phyloP scores from a whole-genome alignment of 1,284 basidiomycete genomes.

The Volvariella volvacea region DNA sequence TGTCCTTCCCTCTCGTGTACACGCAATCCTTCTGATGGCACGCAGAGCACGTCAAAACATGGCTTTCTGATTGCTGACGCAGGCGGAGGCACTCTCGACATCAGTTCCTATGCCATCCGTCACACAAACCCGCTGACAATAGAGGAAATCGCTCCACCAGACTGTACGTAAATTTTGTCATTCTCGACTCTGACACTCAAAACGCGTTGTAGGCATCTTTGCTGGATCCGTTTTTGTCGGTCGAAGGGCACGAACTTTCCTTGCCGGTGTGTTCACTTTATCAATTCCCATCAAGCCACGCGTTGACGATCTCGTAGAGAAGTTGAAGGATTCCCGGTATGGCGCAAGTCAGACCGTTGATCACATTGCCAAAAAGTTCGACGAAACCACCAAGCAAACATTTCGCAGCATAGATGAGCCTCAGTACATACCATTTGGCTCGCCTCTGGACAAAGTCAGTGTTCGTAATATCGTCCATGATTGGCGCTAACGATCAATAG shows the following conservation, averaged over 20 bases:
- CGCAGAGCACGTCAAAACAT: slow-evolving; percentile 58
- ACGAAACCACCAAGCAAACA: slow-evolving; percentile 73
- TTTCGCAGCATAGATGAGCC: slow-evolving; percentile 61
- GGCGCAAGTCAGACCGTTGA: slow-evolving; percentile 62
- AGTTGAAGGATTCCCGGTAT: slow-evolving; percentile 64
- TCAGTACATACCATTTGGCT: slow-evolving; percentile 72
- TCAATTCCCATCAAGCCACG: background rate
- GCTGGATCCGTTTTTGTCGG: slow-evolving; percentile 79
- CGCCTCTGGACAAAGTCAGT: slow-evolving; percentile 56
- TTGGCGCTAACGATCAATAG: slow-evolving; percentile 7
- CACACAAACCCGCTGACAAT: slow-evolving; percentile 62
- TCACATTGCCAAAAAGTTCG: slow-evolving; percentile 67
- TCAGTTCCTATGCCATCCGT: slow-evolving; percentile 69
- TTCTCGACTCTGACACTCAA: slow-evolving; percentile 6
- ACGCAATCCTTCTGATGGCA: background rate
- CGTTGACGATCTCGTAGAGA: slow-evolving; percentile 34
- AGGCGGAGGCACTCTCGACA: slow-evolving; percentile 73
- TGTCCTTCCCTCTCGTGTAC: slow-evolving; percentile 8
- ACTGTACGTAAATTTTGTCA: slow-evolving; percentile 43
- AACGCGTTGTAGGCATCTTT: slow-evolving; percentile 50
- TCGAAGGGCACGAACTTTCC: slow-evolving; percentile 57
- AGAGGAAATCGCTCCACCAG: slow-evolving; percentile 73
- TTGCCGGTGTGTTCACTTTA: slow-evolving; percentile 44
- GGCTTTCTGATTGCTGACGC: slow-evolving; percentile 75
- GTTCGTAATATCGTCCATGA: background rate